Evolutionary conservation across 2,329 filamentous ascomycete species (phyloP).

Genomic region (Penicillium sclerotigenum): DNA sequence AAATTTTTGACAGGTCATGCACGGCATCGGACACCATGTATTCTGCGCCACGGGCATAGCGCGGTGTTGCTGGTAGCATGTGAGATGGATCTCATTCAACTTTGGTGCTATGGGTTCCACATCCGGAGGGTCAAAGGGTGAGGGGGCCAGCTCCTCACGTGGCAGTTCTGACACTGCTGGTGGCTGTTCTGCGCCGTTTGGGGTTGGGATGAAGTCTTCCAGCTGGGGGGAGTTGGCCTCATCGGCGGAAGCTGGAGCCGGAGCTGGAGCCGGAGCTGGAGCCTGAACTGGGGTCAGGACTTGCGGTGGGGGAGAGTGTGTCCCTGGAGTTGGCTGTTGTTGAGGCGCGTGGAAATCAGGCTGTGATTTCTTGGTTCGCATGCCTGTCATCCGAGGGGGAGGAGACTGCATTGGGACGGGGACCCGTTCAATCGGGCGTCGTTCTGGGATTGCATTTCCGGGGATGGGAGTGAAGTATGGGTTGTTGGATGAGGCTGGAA

Average conservation of each 20-base stretch:
- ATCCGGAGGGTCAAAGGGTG: constrained; percentile 31
- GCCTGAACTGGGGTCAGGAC: background rate
- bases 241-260: background rate
- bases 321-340: background rate
- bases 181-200: constrained; percentile 24
- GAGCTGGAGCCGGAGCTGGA: background rate
- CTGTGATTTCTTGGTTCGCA: constrained; percentile 1
- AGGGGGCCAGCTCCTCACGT: constrained; percentile 11
- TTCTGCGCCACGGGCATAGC: constrained; percentile 38
- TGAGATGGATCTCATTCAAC: constrained; percentile 36
- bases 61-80: constrained; percentile 42
- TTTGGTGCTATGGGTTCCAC: constrained; percentile 34
- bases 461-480: constrained; percentile 7
- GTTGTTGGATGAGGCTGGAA: background rate
- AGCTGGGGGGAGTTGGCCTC: constrained; percentile 19
- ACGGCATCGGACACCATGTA: constrained; percentile 41
- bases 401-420: background rate
- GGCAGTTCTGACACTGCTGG: constrained; percentile 12
- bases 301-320: background rate
- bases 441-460: background rate
- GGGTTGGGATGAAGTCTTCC: constrained; percentile 35
- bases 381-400: background rate
- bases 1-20: constrained; percentile 43
- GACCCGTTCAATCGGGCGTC: constrained; percentile 6
- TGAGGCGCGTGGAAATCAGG: constrained; percentile 1